A percentile compares a stretch with the other conserved stretches of the same genome.
Evolutionary conservation across 441 rosid genomes (phyloP).

Genomic region (Omphalea diandra): DNA sequence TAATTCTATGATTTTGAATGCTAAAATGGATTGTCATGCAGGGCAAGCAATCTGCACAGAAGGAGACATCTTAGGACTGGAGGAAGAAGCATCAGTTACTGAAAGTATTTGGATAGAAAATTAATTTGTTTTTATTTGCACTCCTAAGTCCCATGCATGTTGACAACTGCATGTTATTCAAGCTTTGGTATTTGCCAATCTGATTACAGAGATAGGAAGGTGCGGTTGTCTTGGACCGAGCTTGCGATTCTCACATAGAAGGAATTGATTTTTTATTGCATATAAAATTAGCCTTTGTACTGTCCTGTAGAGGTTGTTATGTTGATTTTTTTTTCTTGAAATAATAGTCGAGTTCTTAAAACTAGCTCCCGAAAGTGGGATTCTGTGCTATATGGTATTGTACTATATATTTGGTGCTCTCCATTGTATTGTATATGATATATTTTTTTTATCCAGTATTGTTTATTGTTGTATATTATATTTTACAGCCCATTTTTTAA

Average conservation of each 20-base stretch:
- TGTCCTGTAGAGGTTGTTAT: too few relatives aligned
- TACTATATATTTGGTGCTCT: too few relatives aligned
- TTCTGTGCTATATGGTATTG: too few relatives aligned
- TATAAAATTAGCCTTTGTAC: too few relatives aligned
- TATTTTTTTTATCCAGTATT: too few relatives aligned
- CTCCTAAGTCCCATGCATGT: background rate
- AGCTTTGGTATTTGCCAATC: background rate
- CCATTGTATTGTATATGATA: too few relatives aligned
- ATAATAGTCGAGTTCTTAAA: too few relatives aligned
- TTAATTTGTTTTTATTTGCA: background rate
- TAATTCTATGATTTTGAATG: background rate
- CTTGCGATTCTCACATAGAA: background rate
- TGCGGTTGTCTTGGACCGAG: background rate
- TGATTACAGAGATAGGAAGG: background rate
- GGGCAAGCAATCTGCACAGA: slow-evolving; percentile 49
- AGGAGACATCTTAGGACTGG: slow-evolving; percentile 31
- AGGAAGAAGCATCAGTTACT: slow-evolving; percentile 2
- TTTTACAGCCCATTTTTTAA: too few relatives aligned
- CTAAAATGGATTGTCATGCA: slow-evolving; percentile 19
- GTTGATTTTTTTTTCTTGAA: too few relatives aligned
- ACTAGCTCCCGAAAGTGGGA: too few relatives aligned
- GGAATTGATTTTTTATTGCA: background rate
- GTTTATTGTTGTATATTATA: too few relatives aligned
- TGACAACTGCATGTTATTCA: background rate
- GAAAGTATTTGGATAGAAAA: background rate